These are phyloP conservation scores for Corniculantispora saksenae DNA, from an alignment of 2,329 filamentous ascomycete species.

Conservation along the genomic window DNA sequence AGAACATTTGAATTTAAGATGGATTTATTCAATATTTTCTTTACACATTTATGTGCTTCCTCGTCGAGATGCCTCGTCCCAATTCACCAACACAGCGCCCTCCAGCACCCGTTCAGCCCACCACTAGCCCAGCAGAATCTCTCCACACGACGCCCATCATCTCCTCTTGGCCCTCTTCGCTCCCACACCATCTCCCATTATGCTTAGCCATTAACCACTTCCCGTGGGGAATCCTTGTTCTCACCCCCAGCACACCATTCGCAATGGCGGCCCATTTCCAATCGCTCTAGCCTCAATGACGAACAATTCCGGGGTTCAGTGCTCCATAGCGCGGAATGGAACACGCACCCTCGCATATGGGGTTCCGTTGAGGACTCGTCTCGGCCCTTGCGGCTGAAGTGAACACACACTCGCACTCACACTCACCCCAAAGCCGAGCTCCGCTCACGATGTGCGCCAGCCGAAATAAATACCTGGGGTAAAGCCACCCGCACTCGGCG, in stretches of 20 bases:
- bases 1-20: no score
- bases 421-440: neutral
- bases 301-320: neutral
- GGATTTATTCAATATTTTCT: no score
- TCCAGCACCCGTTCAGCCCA: neutral
- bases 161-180: neutral
- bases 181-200: neutral
- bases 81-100: no score
- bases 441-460: neutral
- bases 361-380: neutral
- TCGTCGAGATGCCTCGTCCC: no score
- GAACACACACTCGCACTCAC: neutral
- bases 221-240: neutral
- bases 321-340: conserved; percentile 4
- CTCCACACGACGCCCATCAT: neutral
- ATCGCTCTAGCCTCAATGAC: neutral
- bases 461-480: neutral
- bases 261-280: neutral
- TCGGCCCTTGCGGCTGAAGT: neutral
- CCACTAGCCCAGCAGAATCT: neutral
- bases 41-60: no score
- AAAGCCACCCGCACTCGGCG: neutral
- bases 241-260: neutral
- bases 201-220: neutral
- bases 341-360: neutral